Base-by-base conservation (phyloP, 805 yeast genomes). In the Nakazawaea wickerhamii region DNA sequence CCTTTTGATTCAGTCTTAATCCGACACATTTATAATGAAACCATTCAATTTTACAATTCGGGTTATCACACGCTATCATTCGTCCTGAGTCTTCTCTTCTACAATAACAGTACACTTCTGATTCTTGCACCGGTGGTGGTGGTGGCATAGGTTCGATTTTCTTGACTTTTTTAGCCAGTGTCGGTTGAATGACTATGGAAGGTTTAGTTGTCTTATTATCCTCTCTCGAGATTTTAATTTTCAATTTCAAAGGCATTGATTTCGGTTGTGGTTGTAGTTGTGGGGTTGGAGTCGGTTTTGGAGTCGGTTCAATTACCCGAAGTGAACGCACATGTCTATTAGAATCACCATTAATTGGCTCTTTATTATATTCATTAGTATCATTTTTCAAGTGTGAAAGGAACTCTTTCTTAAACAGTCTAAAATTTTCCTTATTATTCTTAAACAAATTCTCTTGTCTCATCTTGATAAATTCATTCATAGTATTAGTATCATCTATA, bases 21-120 rank as follows among this genome's bases (percentile, higher is more conserved):
- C 74, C 74, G 41, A 70, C 73, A 58, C 75, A 77, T 43, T 69
- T 68, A 70, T 79, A 77, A 55, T 77, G 82, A 55, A 77, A 77
- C 82, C 82, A 77, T 53, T 77, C 81, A 49, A 63, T 75, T 48
- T 73, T 68, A 61, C 82, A 77, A 52, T 72, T 75, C 27, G 76
- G 77, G 47, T 76, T 76, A 50, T 76, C 82, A 54, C 99, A 91
- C 0, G 93, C 97, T 50, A 91, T 87, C 99, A 91, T 91, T 54
- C 82, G 87, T 19, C 99, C 99, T 53, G 66, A 70, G 1, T 78
- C 70, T 1, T 70, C 72, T n/a, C 73, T 69, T 34, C 66, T 64
- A 51, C 82, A 76, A 52, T 68, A 65, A 55, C 82, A 76, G 53
- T 73, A 76, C 21, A 38, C 34, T 30, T 50, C 48, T 1, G 44